Base-by-base conservation (phyloP, 177 flowering plant genomes). In the Telopea speciosissima region DNA sequence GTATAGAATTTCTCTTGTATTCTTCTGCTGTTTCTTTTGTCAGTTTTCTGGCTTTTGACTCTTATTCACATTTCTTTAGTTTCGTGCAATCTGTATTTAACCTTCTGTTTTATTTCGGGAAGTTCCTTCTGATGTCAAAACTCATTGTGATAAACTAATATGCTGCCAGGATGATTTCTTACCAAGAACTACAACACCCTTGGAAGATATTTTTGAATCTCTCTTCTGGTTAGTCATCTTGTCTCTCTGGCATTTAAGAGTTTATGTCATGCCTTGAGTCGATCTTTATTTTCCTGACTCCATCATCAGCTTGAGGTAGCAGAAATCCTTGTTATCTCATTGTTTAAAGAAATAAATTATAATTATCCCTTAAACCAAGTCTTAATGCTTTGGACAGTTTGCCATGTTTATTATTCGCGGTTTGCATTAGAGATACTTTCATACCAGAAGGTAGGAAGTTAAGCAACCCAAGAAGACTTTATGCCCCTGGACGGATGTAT, bases 341-440 rank as follows among this genome's bases (percentile, higher is more conserved):
- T 25, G 40, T 66, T 64, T 76, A 17, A 71, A 69, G 52, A 54
- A 71, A 72, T 63, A n/a, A 73, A 73, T 52, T 66, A 77, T 83
- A 26, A 63, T 72, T 63, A 78, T 81, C 73, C 80, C 80, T 85
- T 72, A 86, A 79, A 76, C 81, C 83, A 81, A 89, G 84, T 79
- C 77, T 85, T 82, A 78, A 76, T 89, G 81, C 79, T 84, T 85
- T 90, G 85, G 79, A 88, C 97, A 92, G 97, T 75, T 88, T 94
- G 91, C 98, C 98, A 62, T 94, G 98, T 86, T 79, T 92, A 72
- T 68, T 94, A 64, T 87, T 86, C 75, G 60, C 82, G 70, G 77
- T 89, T 63, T 94, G 98, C 84, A 68, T 92, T 93, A 83, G 97
- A 69, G 97, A 94, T 74, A 94, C 98, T 68, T 90, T 92, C 81